These are phyloP conservation scores for Crucibulum laeve DNA, from an alignment of 768 basidiomycete species.

Conservation along the genomic window DNA sequence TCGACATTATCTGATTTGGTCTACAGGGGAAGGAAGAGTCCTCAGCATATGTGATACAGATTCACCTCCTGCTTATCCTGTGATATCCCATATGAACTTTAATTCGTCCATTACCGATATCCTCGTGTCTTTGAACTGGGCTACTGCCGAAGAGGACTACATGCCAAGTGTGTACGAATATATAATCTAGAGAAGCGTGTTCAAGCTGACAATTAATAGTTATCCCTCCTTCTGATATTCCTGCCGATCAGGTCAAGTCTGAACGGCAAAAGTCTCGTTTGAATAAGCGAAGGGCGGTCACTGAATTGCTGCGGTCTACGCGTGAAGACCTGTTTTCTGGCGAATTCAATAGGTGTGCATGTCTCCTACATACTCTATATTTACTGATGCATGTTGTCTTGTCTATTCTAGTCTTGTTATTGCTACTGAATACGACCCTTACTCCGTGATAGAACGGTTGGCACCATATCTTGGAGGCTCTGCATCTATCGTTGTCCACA, in stretches of 20 bases:
- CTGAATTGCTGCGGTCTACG: conserved; percentile 53
- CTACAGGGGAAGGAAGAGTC: conserved; percentile 70
- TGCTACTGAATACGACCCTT: conserved; percentile 82
- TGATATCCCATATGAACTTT: conserved; percentile 86
- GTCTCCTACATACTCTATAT: conserved; percentile 1
- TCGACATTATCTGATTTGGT: conserved; percentile 4
- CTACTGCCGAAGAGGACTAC: conserved; percentile 77
- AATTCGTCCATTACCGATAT: conserved; percentile 47
- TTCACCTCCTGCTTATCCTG: conserved; percentile 88
- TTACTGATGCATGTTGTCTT: neutral
- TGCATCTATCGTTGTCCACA: conserved; percentile 81
- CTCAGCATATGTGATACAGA: conserved; percentile 86
- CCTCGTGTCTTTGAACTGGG: conserved; percentile 83
- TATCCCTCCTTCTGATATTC: conserved; percentile 53
- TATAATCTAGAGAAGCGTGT: neutral
- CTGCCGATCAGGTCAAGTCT: conserved; percentile 56
- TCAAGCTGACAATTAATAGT: conserved; percentile 30
- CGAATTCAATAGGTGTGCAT: conserved; percentile 93
- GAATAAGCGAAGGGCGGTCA: conserved; percentile 73
- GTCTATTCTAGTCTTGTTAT: conserved; percentile 56
- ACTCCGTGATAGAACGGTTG: conserved; percentile 71
- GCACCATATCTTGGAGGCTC: conserved; percentile 81
- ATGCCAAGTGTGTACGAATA: conserved; percentile 44
- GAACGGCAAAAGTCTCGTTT: conserved; percentile 69
- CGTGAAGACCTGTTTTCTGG: conserved; percentile 83